A percentile compares a stretch with the other conserved stretches of the same genome.
Evolutionary conservation across 805 yeast species (phyloP).

Genomic region (Starmerella potacharoeniae): DNA sequence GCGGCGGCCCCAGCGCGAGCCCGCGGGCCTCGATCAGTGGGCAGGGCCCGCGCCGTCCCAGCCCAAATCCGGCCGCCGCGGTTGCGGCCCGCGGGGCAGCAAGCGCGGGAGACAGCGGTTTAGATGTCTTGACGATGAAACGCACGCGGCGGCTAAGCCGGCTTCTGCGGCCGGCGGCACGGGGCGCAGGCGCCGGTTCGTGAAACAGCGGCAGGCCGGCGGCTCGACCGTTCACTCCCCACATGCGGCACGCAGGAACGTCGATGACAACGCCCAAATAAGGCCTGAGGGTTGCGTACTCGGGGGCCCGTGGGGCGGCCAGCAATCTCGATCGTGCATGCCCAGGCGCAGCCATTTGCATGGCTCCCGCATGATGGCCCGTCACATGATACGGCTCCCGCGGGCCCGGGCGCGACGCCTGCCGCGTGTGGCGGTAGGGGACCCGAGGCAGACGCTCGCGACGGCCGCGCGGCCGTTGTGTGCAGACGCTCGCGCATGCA

Average conservation of each 20-base stretch:
- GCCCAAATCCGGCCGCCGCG: too few relatives aligned
- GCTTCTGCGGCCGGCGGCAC: too few relatives aligned
- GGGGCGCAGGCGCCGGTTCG: too few relatives aligned
- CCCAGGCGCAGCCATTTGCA: neutral
- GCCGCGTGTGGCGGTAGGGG: conserved; percentile 1
- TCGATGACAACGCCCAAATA: neutral
- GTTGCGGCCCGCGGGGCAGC: too few relatives aligned
- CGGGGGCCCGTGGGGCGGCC: neutral
- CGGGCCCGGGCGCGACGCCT: neutral
- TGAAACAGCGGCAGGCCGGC: too few relatives aligned
- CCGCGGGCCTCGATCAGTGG: too few relatives aligned
- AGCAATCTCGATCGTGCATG: neutral
- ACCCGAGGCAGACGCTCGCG: neutral
- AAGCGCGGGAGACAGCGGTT: too few relatives aligned
- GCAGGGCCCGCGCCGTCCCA: too few relatives aligned
- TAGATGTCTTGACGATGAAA: too few relatives aligned
- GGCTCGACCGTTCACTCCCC: neutral
- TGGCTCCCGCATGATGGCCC: neutral
- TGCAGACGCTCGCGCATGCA: conserved; percentile 1
- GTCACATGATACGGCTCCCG: neutral
- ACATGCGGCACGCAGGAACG: conserved; percentile 1
- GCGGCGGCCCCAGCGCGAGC: too few relatives aligned
- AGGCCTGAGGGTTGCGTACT: conserved; percentile 1
- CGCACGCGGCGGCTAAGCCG: too few relatives aligned
- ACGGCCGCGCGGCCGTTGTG: neutral